Conservation (phyloP, 108 stramenopile genomes). For the Discostella stelligeroides region DNA sequence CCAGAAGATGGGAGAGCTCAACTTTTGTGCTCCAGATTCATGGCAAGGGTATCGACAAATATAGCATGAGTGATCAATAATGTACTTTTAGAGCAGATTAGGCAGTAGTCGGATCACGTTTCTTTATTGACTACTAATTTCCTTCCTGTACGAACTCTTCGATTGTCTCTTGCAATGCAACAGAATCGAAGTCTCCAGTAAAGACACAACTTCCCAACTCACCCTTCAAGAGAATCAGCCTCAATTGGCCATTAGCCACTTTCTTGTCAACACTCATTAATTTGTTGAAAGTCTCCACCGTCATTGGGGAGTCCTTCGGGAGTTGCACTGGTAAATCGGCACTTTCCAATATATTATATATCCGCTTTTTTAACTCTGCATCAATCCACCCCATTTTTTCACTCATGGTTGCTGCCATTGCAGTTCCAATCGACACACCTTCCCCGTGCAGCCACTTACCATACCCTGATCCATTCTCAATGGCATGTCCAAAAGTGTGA, state of each 20-base stretch:
- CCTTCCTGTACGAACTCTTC: slow-evolving; percentile 86
- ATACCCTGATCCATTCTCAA: slow-evolving; percentile 95
- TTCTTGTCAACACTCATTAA: slow-evolving; percentile 94
- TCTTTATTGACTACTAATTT: slow-evolving; percentile 42
- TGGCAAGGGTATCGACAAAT: slow-evolving; percentile 48
- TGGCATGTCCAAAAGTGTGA: slow-evolving; percentile 99
- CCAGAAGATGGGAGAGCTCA: slow-evolving; percentile 31
- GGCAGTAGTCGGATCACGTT: background rate
- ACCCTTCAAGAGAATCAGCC: slow-evolving; percentile 82
- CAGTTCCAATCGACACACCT: slow-evolving; percentile 95
- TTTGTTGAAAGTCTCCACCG: slow-evolving; percentile 67
- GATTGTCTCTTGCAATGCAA: slow-evolving; percentile 83
- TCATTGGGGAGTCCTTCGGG: slow-evolving; percentile 84
- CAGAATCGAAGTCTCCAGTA: slow-evolving; percentile 86
- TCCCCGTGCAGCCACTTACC: slow-evolving; percentile 96
- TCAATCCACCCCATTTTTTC: slow-evolving; percentile 90
- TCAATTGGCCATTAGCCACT: slow-evolving; percentile 87
- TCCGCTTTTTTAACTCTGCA: slow-evolving; percentile 58
- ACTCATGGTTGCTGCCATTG: slow-evolving; percentile 95
- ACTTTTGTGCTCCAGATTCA: slow-evolving; percentile 30
- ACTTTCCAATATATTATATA: slow-evolving; percentile 63
- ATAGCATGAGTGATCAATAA: background rate
- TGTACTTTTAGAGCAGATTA: background rate
- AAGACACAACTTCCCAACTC: slow-evolving; percentile 83
- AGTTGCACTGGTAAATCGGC: slow-evolving; percentile 78